These are phyloP conservation scores for Ophiostoma ips DNA, from an alignment of 2,329 filamentous ascomycete genomes.

Conservation along the genomic window DNA sequence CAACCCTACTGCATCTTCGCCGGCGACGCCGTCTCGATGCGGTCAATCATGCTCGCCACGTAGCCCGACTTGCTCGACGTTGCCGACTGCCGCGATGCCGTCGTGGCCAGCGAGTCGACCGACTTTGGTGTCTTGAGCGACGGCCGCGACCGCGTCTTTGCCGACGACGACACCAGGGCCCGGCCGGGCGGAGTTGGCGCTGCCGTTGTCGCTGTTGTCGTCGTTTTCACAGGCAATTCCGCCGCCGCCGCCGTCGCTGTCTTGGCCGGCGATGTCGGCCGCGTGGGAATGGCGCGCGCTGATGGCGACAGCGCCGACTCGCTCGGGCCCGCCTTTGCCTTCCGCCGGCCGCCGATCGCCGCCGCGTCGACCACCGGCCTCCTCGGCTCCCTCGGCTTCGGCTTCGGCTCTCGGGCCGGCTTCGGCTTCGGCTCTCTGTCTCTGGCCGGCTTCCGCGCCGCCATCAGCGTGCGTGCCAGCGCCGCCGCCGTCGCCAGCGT, in stretches of 20 bases:
- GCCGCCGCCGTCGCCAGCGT: conserved; percentile 5
- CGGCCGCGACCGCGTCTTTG: neutral
- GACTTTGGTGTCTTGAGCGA: conserved; percentile 3
- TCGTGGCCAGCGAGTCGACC: neutral
- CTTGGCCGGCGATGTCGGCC: neutral
- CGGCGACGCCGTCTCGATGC: conserved; percentile 27
- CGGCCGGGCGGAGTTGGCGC: no score
- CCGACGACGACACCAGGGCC: no score
- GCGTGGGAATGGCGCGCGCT: neutral
- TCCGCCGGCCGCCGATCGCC: neutral
- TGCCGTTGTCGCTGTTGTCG: no score
- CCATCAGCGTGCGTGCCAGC: neutral
- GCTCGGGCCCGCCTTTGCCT: neutral
- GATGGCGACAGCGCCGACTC: neutral
- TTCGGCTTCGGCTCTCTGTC: no score
- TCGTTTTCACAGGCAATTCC: no score
- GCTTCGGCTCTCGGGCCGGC: no score
- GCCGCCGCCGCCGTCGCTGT: neutral
- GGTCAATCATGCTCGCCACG: conserved; percentile 43
- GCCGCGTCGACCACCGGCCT: no score
- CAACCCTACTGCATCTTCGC: neutral
- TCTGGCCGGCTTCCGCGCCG: neutral
- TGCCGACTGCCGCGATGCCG: neutral
- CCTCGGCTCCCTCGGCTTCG: no score
- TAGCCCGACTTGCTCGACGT: conserved; percentile 8